Percentiles rank a stretch among this genome's conserved stretches.
phyloP scores from a whole-genome alignment of 176 grass and related monocot genomes.

The Avena sativa region DNA sequence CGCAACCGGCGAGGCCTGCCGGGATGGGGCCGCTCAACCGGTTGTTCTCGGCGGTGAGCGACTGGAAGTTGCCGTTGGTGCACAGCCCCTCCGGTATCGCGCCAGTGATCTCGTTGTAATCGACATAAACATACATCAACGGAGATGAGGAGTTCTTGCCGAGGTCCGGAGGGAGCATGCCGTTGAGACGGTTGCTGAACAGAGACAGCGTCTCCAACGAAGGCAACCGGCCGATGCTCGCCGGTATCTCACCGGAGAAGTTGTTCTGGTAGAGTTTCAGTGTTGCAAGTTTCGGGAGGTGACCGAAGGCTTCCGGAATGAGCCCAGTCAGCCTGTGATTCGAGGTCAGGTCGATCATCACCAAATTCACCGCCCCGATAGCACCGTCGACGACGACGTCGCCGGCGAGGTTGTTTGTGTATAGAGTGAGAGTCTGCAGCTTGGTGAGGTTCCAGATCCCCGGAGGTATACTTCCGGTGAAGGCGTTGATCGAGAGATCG shows the following conservation, averaged over 20 bases:
- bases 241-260: constrained; percentile 78
- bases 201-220: constrained; percentile 28
- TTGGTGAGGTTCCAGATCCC: constrained; percentile 66
- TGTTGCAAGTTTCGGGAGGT: constrained; percentile 35
- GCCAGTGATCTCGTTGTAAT: constrained; percentile 59
- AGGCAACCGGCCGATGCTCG: constrained; percentile 59
- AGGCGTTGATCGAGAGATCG: constrained; percentile 31
- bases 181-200: constrained; percentile 52
- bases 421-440: constrained; percentile 10
- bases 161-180: constrained; percentile 64
- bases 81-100: constrained; percentile 65
- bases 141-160: constrained; percentile 46
- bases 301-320: constrained; percentile 68
- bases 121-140: constrained; percentile 34
- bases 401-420: constrained; percentile 36
- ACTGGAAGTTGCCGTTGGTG: background rate
- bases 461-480: constrained; percentile 62
- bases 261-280: constrained; percentile 47
- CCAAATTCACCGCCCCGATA: constrained; percentile 47
- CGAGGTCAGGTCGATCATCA: constrained; percentile 24
- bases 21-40: constrained; percentile 68
- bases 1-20: constrained; percentile 55
- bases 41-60: constrained; percentile 42
- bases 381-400: constrained; percentile 34
- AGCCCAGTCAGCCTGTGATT: constrained; percentile 58